These are phyloP conservation scores for Coemansia sp. DNA, from an alignment of 192 early-diverging fungal genomes.

Conservation along the genomic window DNA sequence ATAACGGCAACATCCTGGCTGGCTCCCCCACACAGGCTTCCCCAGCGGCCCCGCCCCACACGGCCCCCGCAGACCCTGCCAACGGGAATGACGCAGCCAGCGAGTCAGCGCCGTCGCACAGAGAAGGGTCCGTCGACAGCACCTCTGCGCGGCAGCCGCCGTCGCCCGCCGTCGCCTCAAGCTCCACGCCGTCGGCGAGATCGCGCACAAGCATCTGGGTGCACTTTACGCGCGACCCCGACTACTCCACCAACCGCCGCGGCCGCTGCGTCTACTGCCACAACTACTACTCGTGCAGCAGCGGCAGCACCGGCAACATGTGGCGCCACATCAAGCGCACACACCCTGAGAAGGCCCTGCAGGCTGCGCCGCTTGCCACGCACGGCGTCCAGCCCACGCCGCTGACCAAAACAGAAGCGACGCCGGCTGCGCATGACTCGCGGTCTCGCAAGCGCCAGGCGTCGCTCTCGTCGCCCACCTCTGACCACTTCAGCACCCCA, in stretches of 20 bases:
- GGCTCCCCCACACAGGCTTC: constrained; percentile 8
- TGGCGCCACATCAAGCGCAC: constrained; percentile 56
- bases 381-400: constrained; percentile 27
- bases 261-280: constrained; percentile 57
- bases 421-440: constrained; percentile 1
- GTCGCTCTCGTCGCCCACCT: constrained; percentile 42
- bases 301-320: constrained; percentile 56
- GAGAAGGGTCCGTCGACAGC: constrained; percentile 50
- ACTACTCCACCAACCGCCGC: constrained; percentile 55
- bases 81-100: constrained; percentile 38
- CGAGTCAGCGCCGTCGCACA: constrained; percentile 34
- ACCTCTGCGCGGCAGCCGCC: constrained; percentile 26
- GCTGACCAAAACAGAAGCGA: constrained; percentile 12
- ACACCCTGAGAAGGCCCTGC: constrained; percentile 50
- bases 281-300: constrained; percentile 57
- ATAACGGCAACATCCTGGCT: constrained; percentile 4
- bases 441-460: constrained; percentile 53
- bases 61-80: constrained; percentile 7
- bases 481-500: constrained; percentile 22
- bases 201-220: constrained; percentile 55
- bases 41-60: constrained; percentile 5
- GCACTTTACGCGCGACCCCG: constrained; percentile 52
- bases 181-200: constrained; percentile 31
- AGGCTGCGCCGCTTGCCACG: constrained; percentile 46
- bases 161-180: constrained; percentile 23